Evolutionary conservation across 2,329 filamentous ascomycete genomes (phyloP).

Genomic region (Colletotrichum liaoningense): DNA sequence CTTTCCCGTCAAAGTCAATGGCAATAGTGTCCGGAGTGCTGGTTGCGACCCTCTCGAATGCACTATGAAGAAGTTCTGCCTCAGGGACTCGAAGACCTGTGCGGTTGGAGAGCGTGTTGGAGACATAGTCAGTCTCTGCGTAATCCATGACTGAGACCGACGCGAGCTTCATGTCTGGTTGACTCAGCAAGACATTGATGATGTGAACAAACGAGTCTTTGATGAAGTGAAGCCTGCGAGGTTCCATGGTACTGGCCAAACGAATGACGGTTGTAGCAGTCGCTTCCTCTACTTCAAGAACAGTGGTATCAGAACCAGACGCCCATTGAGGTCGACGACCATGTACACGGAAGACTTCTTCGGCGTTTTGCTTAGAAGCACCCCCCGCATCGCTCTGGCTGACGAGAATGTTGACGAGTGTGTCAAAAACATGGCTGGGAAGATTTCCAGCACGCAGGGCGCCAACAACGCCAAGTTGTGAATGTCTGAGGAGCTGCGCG

Average conservation of each 20-base stretch:
- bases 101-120: slow-evolving; percentile 12
- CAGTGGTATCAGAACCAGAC: neutral
- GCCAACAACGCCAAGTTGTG: slow-evolving; percentile 41
- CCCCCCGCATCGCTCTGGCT: neutral
- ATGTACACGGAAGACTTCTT: slow-evolving; percentile 17
- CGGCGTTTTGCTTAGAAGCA: neutral
- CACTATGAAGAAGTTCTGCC: slow-evolving; percentile 21
- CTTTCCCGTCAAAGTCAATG: slow-evolving; percentile 20
- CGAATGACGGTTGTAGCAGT: neutral
- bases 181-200: slow-evolving; percentile 1
- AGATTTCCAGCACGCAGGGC: slow-evolving; percentile 2
- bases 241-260: slow-evolving; percentile 21
- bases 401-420: slow-evolving; percentile 34
- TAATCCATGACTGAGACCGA: slow-evolving; percentile 7
- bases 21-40: slow-evolving; percentile 2
- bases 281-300: slow-evolving; percentile 3
- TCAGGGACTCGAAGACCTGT: neutral
- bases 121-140: slow-evolving; percentile 8
- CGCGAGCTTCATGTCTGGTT: neutral
- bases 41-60: slow-evolving; percentile 23
- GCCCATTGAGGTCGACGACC: slow-evolving; percentile 16
- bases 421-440: slow-evolving; percentile 30
- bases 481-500: slow-evolving; percentile 38
- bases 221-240: slow-evolving; percentile 19
- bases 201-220: slow-evolving; percentile 14